Conservation (phyloP, 2,329 filamentous ascomycete genomes). For the Simplicillium sp. region DNA sequence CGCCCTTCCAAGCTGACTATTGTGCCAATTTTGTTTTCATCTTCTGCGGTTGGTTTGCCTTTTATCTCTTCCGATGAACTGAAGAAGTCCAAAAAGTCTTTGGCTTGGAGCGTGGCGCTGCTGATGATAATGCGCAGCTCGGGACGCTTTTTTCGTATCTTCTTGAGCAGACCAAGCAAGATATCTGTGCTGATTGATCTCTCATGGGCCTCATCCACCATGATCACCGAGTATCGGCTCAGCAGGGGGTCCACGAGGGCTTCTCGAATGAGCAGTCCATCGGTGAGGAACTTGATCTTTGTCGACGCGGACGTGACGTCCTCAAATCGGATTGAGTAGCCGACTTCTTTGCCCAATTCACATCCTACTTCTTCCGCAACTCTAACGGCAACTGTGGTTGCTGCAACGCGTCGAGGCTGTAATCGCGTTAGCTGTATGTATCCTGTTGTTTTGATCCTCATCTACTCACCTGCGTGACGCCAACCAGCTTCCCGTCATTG, state of each 20-base stretch:
- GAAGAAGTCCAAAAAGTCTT: slow-evolving; percentile 79
- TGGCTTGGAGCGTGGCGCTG: slow-evolving; percentile 86
- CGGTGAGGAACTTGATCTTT: slow-evolving; percentile 89
- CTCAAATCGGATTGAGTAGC: slow-evolving; percentile 88
- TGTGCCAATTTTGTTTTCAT: slow-evolving; percentile 18
- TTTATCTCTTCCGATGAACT: slow-evolving; percentile 24
- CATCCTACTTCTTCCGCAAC: slow-evolving; percentile 86
- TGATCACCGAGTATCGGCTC: slow-evolving; percentile 86
- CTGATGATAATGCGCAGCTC: slow-evolving; percentile 85
- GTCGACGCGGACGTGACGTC: slow-evolving; percentile 81
- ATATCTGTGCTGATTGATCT: slow-evolving; percentile 88
- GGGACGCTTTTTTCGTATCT: slow-evolving; percentile 69
- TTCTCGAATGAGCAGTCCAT: slow-evolving; percentile 83
- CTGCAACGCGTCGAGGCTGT: slow-evolving; percentile 81
- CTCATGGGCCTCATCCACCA: slow-evolving; percentile 97
- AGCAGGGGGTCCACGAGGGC: slow-evolving; percentile 87
- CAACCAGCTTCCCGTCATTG: slow-evolving; percentile 70
- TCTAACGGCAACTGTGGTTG: slow-evolving; percentile 77
- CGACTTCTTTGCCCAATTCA: slow-evolving; percentile 80
- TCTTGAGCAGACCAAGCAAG: slow-evolving; percentile 85
- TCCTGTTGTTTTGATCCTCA: slow-evolving; percentile 6
- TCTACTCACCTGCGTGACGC: slow-evolving; percentile 70
- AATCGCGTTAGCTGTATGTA: background rate
- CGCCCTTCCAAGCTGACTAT: slow-evolving; percentile 84
- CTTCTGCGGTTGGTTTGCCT: slow-evolving; percentile 15